Conservation (phyloP, 345 rosid species). For the Odontarrhena argentea region DNA sequence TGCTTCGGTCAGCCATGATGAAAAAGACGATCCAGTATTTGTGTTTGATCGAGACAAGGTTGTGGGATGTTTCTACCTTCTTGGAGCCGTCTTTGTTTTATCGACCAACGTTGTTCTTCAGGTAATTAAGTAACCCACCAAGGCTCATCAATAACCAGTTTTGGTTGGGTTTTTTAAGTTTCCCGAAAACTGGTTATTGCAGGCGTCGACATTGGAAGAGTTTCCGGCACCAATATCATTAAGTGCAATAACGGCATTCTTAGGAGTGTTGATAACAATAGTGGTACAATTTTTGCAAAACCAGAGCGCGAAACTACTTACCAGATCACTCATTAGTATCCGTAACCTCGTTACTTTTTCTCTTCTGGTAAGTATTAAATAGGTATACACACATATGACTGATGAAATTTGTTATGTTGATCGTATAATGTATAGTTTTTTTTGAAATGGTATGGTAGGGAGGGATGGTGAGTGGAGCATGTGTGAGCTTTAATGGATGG, state of each 20-base stretch:
- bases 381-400: neutral
- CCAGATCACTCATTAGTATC: conserved; percentile 47
- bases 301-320: conserved; percentile 38
- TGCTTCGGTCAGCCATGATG: conserved; percentile 36
- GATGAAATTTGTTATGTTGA: neutral
- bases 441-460: conserved; percentile 40
- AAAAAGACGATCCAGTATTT: conserved; percentile 10
- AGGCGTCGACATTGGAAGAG: conserved; percentile 71
- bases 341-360: conserved; percentile 52
- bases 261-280: conserved; percentile 67
- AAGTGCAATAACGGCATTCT: conserved; percentile 68
- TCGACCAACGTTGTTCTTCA: conserved; percentile 76
- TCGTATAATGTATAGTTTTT: neutral
- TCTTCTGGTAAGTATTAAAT: conserved; percentile 50
- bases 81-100: conserved; percentile 66
- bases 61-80: conserved; percentile 71
- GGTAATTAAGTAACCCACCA: conserved; percentile 43
- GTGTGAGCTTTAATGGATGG: conserved; percentile 91
- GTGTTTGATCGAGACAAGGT: conserved; percentile 60
- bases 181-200: conserved; percentile 18
- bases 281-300: conserved; percentile 50
- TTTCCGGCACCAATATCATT: conserved; percentile 93
- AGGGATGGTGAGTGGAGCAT: conserved; percentile 67
- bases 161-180: conserved; percentile 9
- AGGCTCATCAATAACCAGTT: neutral